Conservation (phyloP, 2,329 filamentous ascomycete species). For the Lachnellula subtilissima region DNA sequence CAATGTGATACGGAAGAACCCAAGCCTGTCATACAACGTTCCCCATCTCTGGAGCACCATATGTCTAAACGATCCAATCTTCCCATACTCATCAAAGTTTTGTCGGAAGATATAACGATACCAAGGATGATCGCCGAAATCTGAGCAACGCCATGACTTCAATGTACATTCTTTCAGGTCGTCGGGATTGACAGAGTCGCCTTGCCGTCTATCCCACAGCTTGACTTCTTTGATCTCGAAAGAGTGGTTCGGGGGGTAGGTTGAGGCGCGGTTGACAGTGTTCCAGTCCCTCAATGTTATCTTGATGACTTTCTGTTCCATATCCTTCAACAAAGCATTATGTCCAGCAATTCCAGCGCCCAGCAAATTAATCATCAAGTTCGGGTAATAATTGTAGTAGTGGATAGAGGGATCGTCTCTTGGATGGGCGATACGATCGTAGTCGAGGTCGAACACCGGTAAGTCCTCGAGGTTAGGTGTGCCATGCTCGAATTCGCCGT, state of each 20-base stretch:
- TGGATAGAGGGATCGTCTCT: slow-evolving; percentile 8
- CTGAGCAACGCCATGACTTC: slow-evolving; percentile 18
- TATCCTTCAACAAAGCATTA: background rate
- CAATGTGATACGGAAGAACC: slow-evolving; percentile 6
- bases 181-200: background rate
- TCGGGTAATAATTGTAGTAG: slow-evolving; percentile 2
- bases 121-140: slow-evolving; percentile 14
- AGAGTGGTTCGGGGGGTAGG: background rate
- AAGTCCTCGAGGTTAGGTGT: background rate
- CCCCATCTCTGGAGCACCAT: slow-evolving; percentile 13
- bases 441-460: slow-evolving; percentile 3
- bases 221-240: background rate
- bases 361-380: slow-evolving; percentile 6
- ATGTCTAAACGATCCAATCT: slow-evolving; percentile 15
- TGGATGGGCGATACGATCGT: slow-evolving; percentile 4
- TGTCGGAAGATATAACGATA: slow-evolving; percentile 19
- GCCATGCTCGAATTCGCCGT: background rate
- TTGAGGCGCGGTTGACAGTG: background rate
- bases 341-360: slow-evolving; percentile 7
- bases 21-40: slow-evolving; percentile 10
- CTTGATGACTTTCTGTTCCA: background rate
- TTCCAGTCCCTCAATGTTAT: background rate
- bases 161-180: slow-evolving; percentile 12
- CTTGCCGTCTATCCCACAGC: background rate
- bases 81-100: slow-evolving; percentile 20